Evolutionary conservation across 2,329 filamentous ascomycete genomes (phyloP).

Genomic region (Ceratocystis variospora): DNA sequence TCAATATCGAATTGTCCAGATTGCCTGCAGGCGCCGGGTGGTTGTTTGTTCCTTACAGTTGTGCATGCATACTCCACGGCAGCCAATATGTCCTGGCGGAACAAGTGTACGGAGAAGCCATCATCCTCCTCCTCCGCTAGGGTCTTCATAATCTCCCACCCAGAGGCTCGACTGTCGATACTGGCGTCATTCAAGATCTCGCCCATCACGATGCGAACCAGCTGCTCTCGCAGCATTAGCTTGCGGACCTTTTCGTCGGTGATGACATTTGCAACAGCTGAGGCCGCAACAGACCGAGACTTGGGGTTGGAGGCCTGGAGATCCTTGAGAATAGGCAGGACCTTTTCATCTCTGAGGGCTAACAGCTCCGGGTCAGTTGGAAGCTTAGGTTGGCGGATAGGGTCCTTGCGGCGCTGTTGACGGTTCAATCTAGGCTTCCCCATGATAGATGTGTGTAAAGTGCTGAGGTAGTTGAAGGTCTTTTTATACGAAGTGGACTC

Average conservation of each 20-base stretch:
- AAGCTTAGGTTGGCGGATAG: conserved; percentile 46
- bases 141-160: conserved; percentile 52
- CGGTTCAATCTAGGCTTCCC: conserved; percentile 45
- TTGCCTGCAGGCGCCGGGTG: not conserved
- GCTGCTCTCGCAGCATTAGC: conserved; percentile 50
- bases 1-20: conserved; percentile 10
- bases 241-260: conserved; percentile 49
- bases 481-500: not conserved
- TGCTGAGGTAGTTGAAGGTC: not conserved
- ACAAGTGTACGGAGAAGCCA: conserved; percentile 54
- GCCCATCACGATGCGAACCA: conserved; percentile 48
- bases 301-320: conserved; percentile 46
- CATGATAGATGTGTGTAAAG: conserved; percentile 30
- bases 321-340: conserved; percentile 48
- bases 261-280: conserved; percentile 47
- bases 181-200: conserved; percentile 51
- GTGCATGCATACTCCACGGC: conserved; percentile 44
- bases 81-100: conserved; percentile 45
- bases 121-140: conserved; percentile 50
- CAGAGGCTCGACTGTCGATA: conserved; percentile 49
- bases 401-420: conserved; percentile 37
- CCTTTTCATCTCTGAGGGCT: conserved; percentile 47
- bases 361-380: conserved; percentile 50
- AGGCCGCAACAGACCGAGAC: conserved; percentile 44
- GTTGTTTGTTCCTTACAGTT: conserved; percentile 29